Base-by-base conservation (phyloP, 495 filamentous ascomycete genomes). In the Podospora tetraspora region DNA sequence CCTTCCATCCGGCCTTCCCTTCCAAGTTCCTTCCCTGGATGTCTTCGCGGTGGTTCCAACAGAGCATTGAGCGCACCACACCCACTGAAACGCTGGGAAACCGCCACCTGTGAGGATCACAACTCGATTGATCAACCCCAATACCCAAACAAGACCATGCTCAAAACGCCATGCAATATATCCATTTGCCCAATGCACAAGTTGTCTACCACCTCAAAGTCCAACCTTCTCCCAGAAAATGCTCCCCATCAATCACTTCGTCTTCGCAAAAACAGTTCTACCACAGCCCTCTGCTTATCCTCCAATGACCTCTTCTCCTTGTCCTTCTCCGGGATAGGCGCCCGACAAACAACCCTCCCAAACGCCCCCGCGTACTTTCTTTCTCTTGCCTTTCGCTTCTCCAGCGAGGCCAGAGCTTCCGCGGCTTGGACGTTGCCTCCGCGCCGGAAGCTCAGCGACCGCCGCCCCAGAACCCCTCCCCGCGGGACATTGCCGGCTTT, bases 361-460 rank as follows among this genome's bases (percentile, higher is more conserved):
- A 88, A 84, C 0, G 86, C 69, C 63, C 85, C 85, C 0, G 83
- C 79, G 43, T 77, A 77, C 43, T 71, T 71, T 66, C 76, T 78
- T 74, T 87, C 79, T 72, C 81, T 77, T 2, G 73, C 78, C 66
- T 79, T 69, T 58, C 86, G 77, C 67, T 76, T 77, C 13, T 77
- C 77, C 52, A 82, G 73, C 0, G 76, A 71, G 0, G 63, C 70
- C 9, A 75, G 66, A 3, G 77, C 75, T 12, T 78, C 74, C 7
- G 34, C 63, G 0, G 72, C 70, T 0, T 74, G 70, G 19, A 69
- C 70, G 52, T 68, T 72, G 2, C 76, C 68, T 34, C 57, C 73
- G 16, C 80, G 68, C 56, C 83, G 73, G 65, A 85, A 82, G 23
- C 76, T 80, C 16, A 78, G 74, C 63, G 78, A 81, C 59, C 78